Evolutionary conservation across 345 rosid genomes (phyloP).

Genomic region (Diplotaxis tenuifolia): DNA sequence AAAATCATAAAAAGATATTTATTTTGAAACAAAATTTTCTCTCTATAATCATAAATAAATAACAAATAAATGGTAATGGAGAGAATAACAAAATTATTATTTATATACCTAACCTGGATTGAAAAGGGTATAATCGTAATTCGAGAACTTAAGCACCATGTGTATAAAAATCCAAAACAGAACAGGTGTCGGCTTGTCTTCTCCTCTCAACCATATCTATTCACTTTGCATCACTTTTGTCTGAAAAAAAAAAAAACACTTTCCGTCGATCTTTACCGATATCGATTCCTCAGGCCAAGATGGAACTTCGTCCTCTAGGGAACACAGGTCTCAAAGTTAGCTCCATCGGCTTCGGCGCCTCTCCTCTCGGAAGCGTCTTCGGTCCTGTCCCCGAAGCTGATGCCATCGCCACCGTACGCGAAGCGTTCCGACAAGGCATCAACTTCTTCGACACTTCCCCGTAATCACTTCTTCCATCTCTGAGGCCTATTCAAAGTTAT

Average conservation of each 20-base stretch:
- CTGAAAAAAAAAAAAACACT: not conserved
- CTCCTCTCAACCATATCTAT: constrained; percentile 4
- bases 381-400: constrained; percentile 81
- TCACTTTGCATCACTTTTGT: not conserved
- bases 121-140: not conserved
- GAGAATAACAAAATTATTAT: too few relatives aligned
- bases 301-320: constrained; percentile 63
- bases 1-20: too few relatives aligned
- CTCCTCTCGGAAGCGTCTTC: constrained; percentile 81
- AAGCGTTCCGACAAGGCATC: constrained; percentile 79
- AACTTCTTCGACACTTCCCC: constrained; percentile 99
- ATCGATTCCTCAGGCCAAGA: constrained; percentile 28
- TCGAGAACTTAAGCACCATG: not conserved
- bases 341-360: constrained; percentile 86
- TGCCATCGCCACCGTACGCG: constrained; percentile 74
- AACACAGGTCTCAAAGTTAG: constrained; percentile 73
- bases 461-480: constrained; percentile 40
- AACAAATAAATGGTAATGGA: too few relatives aligned
- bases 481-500: not conserved
- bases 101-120: not conserved
- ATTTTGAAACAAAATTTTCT: too few relatives aligned
- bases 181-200: not conserved
- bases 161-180: not conserved
- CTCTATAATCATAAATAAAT: too few relatives aligned
- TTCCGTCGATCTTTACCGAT: not conserved